Base-by-base conservation (phyloP, 495 filamentous ascomycete species). In the Mytilinidion resinicola region DNA sequence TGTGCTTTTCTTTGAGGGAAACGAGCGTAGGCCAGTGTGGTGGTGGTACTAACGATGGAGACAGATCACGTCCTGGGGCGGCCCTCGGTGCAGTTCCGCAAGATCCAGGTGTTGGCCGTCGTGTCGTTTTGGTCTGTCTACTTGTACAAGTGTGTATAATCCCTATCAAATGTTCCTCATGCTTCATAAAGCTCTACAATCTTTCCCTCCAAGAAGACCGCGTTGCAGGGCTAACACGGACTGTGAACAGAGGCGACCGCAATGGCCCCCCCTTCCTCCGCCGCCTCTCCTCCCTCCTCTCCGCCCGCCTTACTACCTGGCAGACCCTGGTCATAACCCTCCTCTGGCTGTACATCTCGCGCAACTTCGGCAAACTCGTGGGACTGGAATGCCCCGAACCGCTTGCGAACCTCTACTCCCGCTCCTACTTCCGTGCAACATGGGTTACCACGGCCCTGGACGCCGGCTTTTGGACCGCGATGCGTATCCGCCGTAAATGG, bases 401-500 rank as follows among this genome's bases (percentile, higher is more conserved):
- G 19, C 77, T 98, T 62, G 87, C 91, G 51, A 96, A 96, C 69
- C 85, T 97, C 65, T 98, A 98, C 73, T 89, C 86, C 46, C 79
- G 90, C 46, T 85, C 88, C n/a, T 98, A 95, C 74, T 98, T 96
- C 73, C 85, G 95, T 48, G 95, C 93, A 66, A 97, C 93, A 76
- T 97, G 92, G 93, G 83, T 96, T 20, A 86, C 92, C 39, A 98
- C 93, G 0, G 93, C 90, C 0, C 71, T 98, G 56, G 93, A 98
- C 69, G 93, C 93, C 9, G 93, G 93, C 0, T 98, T 96, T 71
- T 98, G 93, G 93, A 95, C 90, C 0, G 95, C 93, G 5, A 98
- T 98, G 93, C 86, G 83, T 54, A 88, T 98, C 51, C 81, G 80
- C 47, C 81, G 77, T 53, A 91, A 89, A 64, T 90, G 87, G 86